Evolutionary conservation across 192 early-diverging fungal genomes (phyloP), one percentile per base, ranked within the genome.

Genomic region (Backusella tarrabulga): DNA sequence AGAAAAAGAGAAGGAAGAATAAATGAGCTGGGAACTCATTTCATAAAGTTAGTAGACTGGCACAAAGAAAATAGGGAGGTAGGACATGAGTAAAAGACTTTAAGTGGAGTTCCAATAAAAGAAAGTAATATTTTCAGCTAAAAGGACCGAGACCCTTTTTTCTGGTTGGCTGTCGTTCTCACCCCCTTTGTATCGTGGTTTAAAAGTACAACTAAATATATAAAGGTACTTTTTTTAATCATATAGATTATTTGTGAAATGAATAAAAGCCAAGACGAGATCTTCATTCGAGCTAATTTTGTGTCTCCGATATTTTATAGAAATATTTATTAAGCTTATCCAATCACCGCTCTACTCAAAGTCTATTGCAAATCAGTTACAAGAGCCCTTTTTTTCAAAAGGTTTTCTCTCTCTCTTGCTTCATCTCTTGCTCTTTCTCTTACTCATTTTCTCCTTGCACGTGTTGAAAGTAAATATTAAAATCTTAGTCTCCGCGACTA

Each of bases 21-120:
- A 44, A 23, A 38, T 40, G 68, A 35, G 3, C 38, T 70, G 68
- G 68, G 68, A 41, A 70, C 68, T 38, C 36, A 40, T 7, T 36
- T 56, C 54, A 70, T 23, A 21, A 38, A 23, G 34, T 70, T 70
- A 70, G 35, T 40, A 23, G 12, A 38, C 21, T 70, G 68, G 68
- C 68, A 70, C 68, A 70, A 42, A 71, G 40, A 42, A 38, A 71
- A 40, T 40, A 71, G 17, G 70, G 71, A 72, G 71, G 71, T 72
- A 50, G 36, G 40, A 68, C 67, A 68, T 68, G 19, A 68, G 35
- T 36, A 68, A 40, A 8, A 15, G 34, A 68, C 29, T 68, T 36
- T 44, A 72, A 41, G 71, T 72, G 40, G 71, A 72, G 71, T 44
- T 72, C 71, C 23, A 72, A 72, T 50, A 72, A 50, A 34, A 72